Evolutionary conservation across 768 basidiomycete species (phyloP).

Genomic region (Pisolithus orientalis): DNA sequence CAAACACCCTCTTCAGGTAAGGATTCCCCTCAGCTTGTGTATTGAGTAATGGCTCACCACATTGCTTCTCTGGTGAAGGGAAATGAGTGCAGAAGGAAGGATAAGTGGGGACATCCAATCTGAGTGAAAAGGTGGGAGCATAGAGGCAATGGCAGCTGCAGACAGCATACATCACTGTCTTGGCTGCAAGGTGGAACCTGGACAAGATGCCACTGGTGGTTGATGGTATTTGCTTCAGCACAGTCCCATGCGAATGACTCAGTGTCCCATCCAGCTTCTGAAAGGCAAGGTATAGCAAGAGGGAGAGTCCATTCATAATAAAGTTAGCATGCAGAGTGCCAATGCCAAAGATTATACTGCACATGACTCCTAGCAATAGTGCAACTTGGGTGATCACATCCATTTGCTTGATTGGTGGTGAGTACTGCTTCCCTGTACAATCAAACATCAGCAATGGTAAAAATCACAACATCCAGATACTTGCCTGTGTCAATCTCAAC

Average conservation of each 20-base stretch:
- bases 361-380: slow-evolving; percentile 14
- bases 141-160: slow-evolving; percentile 1
- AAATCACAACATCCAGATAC: no score
- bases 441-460: no score
- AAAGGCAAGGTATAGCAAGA: no score
- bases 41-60: no score
- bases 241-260: no score
- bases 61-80: no score
- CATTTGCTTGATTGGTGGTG: neutral
- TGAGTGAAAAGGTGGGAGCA: neutral
- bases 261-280: no score
- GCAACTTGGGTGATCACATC: slow-evolving; percentile 11
- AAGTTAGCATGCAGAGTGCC: slow-evolving; percentile 9
- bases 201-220: neutral
- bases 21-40: no score
- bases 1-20: no score
- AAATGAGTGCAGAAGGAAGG: neutral
- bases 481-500: neutral
- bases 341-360: slow-evolving; percentile 12
- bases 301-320: slow-evolving; percentile 12
- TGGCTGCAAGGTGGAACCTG: neutral
- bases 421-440: neutral
- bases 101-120: neutral
- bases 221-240: neutral
- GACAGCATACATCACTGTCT: neutral